Evolutionary conservation across 2,329 filamentous ascomycete genomes (phyloP), one percentile per base, ranked within the genome.

Genomic region (Chaetomium strumarium): DNA sequence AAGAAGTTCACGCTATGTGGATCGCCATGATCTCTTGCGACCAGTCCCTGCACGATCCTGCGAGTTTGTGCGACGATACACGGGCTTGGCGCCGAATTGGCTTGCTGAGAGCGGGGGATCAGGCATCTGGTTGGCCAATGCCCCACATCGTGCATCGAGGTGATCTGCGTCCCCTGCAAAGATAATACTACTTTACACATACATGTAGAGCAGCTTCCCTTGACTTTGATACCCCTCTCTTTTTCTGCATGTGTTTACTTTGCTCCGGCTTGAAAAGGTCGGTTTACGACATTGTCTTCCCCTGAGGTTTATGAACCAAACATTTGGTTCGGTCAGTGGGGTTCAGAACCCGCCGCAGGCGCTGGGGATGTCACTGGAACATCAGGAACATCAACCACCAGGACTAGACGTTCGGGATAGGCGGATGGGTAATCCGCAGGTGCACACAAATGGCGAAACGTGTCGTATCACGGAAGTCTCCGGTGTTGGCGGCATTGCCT

Each of bases 111-210:
- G 11, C 14, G 46, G 29, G 46, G 14, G 24, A 29, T 41, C 29
- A 17, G 43, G 9, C 5, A 9, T 33, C 19, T 45, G 53, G 42
- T 53, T 56, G 54, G 54, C 20, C 34, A 46, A 44, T 50, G 42
- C 46, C 49, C 46, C 53, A 34, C 49, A 40, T 41, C 5, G 13
- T 38, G 19, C 41, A 39, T 9, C 19, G 37, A n/a, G n/a, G 30
- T 37, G 50, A 53, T 45, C 51, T 11, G 40, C 46, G 20, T n/a
- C 8, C 6, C n/a, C 16, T 9, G 2, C 37, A 14, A 14, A 14
- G 17, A 24, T 19, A 55, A 38, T 17, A 48, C 12, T 41, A 49
- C 44, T 30, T 24, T n/a, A n/a, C 34, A 45, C 52, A 55, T 39
- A 38, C 4, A 38, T 5, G 7, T 14, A 14, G 7, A 3, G 34